These are phyloP conservation scores for Chalara sp. DNA, from an alignment of 2,329 filamentous ascomycete genomes.

Conservation along the genomic window DNA sequence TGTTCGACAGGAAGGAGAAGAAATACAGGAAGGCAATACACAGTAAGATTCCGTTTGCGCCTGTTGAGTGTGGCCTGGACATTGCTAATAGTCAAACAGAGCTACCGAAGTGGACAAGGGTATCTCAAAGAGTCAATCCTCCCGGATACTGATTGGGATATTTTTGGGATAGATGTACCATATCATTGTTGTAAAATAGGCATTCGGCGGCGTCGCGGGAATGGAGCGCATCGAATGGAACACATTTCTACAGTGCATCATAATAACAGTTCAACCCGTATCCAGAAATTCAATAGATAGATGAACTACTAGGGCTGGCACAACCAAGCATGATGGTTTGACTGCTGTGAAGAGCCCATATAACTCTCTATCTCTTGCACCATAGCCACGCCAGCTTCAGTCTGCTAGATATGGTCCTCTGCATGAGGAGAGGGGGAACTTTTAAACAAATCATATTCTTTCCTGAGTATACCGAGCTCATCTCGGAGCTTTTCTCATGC, in stretches of 20 bases:
- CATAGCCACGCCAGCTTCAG: too few species aligned
- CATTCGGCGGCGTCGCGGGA: slow-evolving; percentile 23
- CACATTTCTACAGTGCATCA: background rate
- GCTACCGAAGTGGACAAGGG: slow-evolving; percentile 87
- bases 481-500: slow-evolving; percentile 1
- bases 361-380: too few species aligned
- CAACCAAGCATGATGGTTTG: too few species aligned
- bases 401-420: too few species aligned
- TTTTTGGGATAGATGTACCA: slow-evolving; percentile 13
- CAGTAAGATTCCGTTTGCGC: slow-evolving; percentile 51
- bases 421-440: too few species aligned
- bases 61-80: background rate
- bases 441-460: too few species aligned
- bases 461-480: too few species aligned
- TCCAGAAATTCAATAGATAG: too few species aligned
- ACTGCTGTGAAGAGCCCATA: too few species aligned
- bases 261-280: background rate
- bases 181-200: slow-evolving; percentile 15
- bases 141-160: slow-evolving; percentile 65
- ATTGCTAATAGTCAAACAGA: slow-evolving; percentile 40
- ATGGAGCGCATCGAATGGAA: slow-evolving; percentile 17
- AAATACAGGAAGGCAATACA: slow-evolving; percentile 95
- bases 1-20: slow-evolving; percentile 95
- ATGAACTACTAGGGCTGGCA: too few species aligned
- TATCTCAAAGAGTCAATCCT: slow-evolving; percentile 89